These are phyloP conservation scores for Coemansia sp. DNA, from an alignment of 192 early-diverging fungal species.

Conservation along the genomic window DNA sequence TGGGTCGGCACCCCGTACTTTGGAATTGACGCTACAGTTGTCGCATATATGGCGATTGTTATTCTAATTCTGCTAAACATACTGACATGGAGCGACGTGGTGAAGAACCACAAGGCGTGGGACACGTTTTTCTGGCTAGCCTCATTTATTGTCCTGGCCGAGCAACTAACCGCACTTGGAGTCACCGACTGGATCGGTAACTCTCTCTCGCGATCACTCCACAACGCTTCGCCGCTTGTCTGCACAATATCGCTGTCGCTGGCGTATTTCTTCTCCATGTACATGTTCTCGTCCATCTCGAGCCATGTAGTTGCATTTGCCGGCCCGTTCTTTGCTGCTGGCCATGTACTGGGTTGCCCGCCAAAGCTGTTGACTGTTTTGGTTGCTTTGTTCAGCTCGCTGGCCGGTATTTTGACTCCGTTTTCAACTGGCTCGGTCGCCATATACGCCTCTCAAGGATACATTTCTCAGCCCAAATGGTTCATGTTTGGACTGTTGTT, in stretches of 20 bases:
- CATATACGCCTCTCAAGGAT: conserved; percentile 63
- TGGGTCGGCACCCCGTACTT: conserved; percentile 65
- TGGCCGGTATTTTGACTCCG: conserved; percentile 60
- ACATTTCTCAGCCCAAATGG: conserved; percentile 61
- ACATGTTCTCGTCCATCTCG: conserved; percentile 72
- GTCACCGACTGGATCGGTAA: conserved; percentile 65
- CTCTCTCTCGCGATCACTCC: conserved; percentile 49
- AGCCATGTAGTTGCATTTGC: conserved; percentile 71
- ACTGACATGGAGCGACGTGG: conserved; percentile 66
- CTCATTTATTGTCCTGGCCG: conserved; percentile 73
- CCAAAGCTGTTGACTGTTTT: conserved; percentile 58
- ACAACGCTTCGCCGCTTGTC: conserved; percentile 39
- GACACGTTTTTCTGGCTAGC: conserved; percentile 82
- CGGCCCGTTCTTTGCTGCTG: conserved; percentile 73
- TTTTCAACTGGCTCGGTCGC: conserved; percentile 58
- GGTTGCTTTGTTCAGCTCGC: conserved; percentile 63
- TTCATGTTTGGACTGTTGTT: conserved; percentile 59
- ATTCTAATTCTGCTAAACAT: conserved; percentile 59
- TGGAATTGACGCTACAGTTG: conserved; percentile 64
- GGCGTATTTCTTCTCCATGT: conserved; percentile 70
- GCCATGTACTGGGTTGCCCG: conserved; percentile 58
- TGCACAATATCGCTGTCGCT: conserved; percentile 52
- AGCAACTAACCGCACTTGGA: conserved; percentile 71
- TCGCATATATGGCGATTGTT: conserved; percentile 64
- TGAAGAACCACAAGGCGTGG: conserved; percentile 70